Percentiles rank a stretch among this genome's conserved stretches.
phyloP scores from a whole-genome alignment of 2,329 filamentous ascomycete species.

The Phialocephala subalpina region DNA sequence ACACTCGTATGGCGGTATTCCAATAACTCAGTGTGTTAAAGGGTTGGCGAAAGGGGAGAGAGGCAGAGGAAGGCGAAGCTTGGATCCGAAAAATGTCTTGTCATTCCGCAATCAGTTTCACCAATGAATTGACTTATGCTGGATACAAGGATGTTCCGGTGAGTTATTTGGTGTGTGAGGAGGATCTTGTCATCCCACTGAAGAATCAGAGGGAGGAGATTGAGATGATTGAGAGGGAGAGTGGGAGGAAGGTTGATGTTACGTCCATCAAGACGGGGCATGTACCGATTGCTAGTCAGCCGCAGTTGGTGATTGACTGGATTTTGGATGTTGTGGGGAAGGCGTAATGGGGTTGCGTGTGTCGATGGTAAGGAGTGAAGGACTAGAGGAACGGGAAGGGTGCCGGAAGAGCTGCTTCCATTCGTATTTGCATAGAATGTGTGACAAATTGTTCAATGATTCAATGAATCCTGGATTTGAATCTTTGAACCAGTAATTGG shows the following conservation, averaged over 20 bases:
- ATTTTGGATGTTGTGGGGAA: slow-evolving; percentile 31
- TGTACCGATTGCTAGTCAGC: slow-evolving; percentile 40
- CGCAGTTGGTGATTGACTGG: slow-evolving; percentile 41
- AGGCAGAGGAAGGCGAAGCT: slow-evolving; percentile 36
- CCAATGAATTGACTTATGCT: slow-evolving; percentile 45
- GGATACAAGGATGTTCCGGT: slow-evolving; percentile 50
- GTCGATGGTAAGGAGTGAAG: neutral
- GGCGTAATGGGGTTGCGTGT: neutral
- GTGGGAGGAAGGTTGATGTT: slow-evolving; percentile 49
- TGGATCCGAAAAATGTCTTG: slow-evolving; percentile 33
- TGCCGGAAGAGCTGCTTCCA: too few species aligned
- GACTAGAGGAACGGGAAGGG: too few species aligned
- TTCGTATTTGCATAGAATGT: too few species aligned
- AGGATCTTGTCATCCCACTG: slow-evolving; percentile 46
- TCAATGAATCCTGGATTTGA: neutral
- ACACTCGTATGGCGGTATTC: slow-evolving; percentile 50
- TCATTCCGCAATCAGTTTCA: slow-evolving; percentile 48
- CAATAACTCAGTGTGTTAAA: slow-evolving; percentile 44
- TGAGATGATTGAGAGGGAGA: slow-evolving; percentile 46
- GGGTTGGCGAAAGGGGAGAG: slow-evolving; percentile 47
- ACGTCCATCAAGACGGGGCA: slow-evolving; percentile 48
- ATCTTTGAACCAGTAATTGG: neutral
- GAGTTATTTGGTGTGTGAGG: slow-evolving; percentile 49
- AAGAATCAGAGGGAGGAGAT: slow-evolving; percentile 45
- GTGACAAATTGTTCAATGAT: too few species aligned